Evolutionary conservation across 208 protist genomes (phyloP).

Genomic region (Eutreptiella sp.): DNA sequence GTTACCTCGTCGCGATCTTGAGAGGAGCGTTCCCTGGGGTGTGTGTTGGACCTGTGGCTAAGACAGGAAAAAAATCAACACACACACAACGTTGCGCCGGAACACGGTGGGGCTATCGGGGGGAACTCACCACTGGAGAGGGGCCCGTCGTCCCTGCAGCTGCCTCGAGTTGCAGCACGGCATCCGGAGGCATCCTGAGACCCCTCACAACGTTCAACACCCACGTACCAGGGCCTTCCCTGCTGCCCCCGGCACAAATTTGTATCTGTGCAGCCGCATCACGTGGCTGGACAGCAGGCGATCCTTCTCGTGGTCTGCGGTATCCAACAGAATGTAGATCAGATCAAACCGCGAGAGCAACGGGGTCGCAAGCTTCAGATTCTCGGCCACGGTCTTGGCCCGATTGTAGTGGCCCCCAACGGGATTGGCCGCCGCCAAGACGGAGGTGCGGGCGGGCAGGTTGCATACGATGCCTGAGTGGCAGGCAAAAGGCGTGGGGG

Average conservation of each 20-base stretch:
- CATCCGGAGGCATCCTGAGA: no score
- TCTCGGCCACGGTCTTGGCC: slow-evolving; percentile 88
- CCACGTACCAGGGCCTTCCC: neutral
- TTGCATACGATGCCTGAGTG: slow-evolving; percentile 79
- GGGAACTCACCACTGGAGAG: no score
- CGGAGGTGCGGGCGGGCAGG: slow-evolving; percentile 87
- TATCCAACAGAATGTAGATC: slow-evolving; percentile 89
- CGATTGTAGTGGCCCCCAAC: slow-evolving; percentile 82
- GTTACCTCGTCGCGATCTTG: no score
- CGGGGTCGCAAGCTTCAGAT: slow-evolving; percentile 86
- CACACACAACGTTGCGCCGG: no score
- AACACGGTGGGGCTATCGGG: no score
- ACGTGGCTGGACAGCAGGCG: slow-evolving; percentile 87
- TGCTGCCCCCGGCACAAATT: neutral
- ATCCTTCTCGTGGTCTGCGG: slow-evolving; percentile 50
- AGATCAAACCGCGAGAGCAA: slow-evolving; percentile 98
- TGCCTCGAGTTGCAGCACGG: no score
- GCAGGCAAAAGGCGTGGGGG: no score
- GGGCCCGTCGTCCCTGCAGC: no score
- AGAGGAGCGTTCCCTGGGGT: no score
- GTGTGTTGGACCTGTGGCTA: no score
- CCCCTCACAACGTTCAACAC: no score
- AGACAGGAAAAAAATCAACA: no score
- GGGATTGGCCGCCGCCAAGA: slow-evolving; percentile 97
- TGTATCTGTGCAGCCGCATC: slow-evolving; percentile 63